phyloP scores from a whole-genome alignment of 192 early-diverging fungal genomes.

The Cladochytrium replicatum region DNA sequence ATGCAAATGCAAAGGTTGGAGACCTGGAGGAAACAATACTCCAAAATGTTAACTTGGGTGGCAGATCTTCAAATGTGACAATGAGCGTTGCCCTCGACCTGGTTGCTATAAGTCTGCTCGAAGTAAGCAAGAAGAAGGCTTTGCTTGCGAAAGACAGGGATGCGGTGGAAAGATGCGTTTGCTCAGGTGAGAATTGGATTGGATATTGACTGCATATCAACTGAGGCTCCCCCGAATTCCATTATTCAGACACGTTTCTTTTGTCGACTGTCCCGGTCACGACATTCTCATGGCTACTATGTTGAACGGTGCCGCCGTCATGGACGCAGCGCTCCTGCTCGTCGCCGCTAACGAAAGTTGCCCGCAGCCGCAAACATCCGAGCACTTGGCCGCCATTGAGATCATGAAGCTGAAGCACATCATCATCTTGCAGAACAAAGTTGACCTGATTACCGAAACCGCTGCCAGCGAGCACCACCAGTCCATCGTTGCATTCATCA shows the following conservation, averaged over 20 bases:
- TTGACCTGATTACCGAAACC: slow-evolving; percentile 90
- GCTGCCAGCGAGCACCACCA: slow-evolving; percentile 83
- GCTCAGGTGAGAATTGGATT: slow-evolving; percentile 37
- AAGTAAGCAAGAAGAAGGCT: slow-evolving; percentile 72
- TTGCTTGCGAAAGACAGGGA: slow-evolving; percentile 76
- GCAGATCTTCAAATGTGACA: slow-evolving; percentile 95
- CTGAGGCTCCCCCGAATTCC: background rate
- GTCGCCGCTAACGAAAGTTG: slow-evolving; percentile 98
- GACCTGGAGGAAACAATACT: too few species aligned
- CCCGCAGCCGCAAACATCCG: slow-evolving; percentile 97
- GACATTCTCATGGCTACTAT: slow-evolving; percentile 99
- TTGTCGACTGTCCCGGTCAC: slow-evolving; percentile 99
- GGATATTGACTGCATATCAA: too few species aligned
- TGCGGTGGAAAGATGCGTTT: slow-evolving; percentile 82
- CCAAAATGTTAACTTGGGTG: too few species aligned
- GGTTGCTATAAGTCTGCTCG: slow-evolving; percentile 89
- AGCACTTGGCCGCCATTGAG: slow-evolving; percentile 98
- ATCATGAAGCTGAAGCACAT: slow-evolving; percentile 98
- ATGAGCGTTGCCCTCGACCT: slow-evolving; percentile 84
- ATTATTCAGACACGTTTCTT: slow-evolving; percentile 76
- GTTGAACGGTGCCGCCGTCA: slow-evolving; percentile 97
- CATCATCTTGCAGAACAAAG: slow-evolving; percentile 97
- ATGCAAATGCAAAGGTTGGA: slow-evolving; percentile 90
- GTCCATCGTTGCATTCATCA: slow-evolving; percentile 84
- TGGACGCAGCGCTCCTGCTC: slow-evolving; percentile 96